Evolutionary conservation across 305 asterid species (phyloP), one percentile per base, ranked within the genome.

Genomic region (Nicotiana rustica): DNA sequence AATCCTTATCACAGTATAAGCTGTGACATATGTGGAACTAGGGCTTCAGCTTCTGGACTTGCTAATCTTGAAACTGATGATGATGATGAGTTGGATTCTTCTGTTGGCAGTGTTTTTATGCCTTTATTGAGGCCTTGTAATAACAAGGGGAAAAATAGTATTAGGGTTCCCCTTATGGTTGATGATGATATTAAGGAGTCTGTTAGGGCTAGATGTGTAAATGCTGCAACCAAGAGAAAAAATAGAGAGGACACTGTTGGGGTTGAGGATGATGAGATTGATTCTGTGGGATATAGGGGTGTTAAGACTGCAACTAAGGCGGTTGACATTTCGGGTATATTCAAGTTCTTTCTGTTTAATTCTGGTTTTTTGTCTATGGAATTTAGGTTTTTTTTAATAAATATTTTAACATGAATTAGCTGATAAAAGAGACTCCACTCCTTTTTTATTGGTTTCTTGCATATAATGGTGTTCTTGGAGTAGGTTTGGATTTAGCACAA

Each of bases 11-110:
- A 85, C 77, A 66, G 62, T 83, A 10, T 88, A 19, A 76, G 64
- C 1, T 96, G 99, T 86, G 92, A 92, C 81, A 87, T 91, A 4
- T 96, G 99, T 52, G 93, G 98, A n/a, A 86, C 89, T 66, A 89
- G 98, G 87, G 92, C 85, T 44, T 90, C 98, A 4, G 91, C 94
- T 78, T 86, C 94, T 44, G 78, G 90, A 33, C 84, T 87, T 2
- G 87, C 97, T 14, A 81, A 87, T 19, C 91, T 93, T 18, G 98
- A 92, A 82, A 71, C 90, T 31, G 93, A 90, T n/a, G 90, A 86
- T 78, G 98, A 92, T 56, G 86, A 86, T 52, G 86, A 86, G 56
- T 10, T 86, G 88, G 85, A 83, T 62, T 86, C 90, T 81, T 85
- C 91, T 31, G 85, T 95, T 78, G 98, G 98, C 12, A 89, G 86